Conservation (phyloP, 2,329 filamentous ascomycete genomes). For the Epichloe elymi region DNA sequence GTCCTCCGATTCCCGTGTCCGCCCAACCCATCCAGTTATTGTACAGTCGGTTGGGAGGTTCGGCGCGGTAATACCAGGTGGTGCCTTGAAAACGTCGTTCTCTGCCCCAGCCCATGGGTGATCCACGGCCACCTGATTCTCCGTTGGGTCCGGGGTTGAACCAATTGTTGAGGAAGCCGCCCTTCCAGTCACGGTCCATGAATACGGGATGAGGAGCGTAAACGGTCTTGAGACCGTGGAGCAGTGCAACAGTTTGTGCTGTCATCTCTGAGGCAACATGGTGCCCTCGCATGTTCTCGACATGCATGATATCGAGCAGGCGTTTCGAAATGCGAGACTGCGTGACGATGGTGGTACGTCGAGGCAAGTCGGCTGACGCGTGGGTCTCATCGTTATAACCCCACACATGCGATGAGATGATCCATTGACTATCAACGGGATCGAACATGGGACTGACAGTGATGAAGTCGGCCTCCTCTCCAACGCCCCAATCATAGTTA, state of each 20-base stretch:
- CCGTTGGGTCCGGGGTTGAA: slow-evolving; percentile 47
- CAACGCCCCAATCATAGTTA: slow-evolving; percentile 62
- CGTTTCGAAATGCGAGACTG: slow-evolving; percentile 60
- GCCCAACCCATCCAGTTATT: slow-evolving; percentile 51
- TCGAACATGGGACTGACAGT: slow-evolving; percentile 72
- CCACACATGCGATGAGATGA: slow-evolving; percentile 54
- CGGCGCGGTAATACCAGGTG: slow-evolving; percentile 49
- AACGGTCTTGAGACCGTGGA: slow-evolving; percentile 68
- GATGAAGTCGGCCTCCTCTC: slow-evolving; percentile 62
- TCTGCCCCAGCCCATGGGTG: slow-evolving; percentile 45
- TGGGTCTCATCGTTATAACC: slow-evolving; percentile 44
- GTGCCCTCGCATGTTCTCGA: slow-evolving; percentile 58
- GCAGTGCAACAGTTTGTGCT: slow-evolving; percentile 56
- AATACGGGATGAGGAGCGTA: slow-evolving; percentile 69
- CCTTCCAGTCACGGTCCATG: slow-evolving; percentile 61
- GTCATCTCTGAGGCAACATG: slow-evolving; percentile 75
- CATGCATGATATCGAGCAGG: slow-evolving; percentile 64
- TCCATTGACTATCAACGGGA: slow-evolving; percentile 58
- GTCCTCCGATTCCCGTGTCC: slow-evolving; percentile 40
- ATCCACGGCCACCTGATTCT: slow-evolving; percentile 39
- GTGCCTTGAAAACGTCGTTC: slow-evolving; percentile 44
- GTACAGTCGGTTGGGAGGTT: slow-evolving; percentile 43
- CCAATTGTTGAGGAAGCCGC: slow-evolving; percentile 39
- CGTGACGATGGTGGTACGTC: slow-evolving; percentile 66
- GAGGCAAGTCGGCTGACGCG: slow-evolving; percentile 44